These are phyloP conservation scores for Lanmaoa rubissima DNA, from an alignment of 768 basidiomycete genomes.

Conservation along the genomic window DNA sequence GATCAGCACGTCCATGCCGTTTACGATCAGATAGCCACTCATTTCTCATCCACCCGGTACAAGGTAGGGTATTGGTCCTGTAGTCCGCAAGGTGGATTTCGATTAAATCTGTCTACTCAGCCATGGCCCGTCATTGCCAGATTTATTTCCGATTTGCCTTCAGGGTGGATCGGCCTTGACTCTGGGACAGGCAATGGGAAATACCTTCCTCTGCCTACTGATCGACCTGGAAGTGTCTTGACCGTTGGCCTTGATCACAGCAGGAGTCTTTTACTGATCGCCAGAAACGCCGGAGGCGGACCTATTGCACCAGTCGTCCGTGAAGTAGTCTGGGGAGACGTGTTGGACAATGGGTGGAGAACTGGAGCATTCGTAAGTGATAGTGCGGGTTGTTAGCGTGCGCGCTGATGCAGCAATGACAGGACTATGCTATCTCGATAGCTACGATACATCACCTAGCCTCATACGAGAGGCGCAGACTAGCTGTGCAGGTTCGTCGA, in stretches of 20 bases:
- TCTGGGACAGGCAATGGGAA: constrained; percentile 98
- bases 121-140: constrained; percentile 86
- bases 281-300: constrained; percentile 56
- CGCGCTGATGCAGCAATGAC: constrained; percentile 3
- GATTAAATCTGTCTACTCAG: constrained; percentile 36
- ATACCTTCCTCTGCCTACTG: constrained; percentile 77
- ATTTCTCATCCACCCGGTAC: constrained; percentile 89
- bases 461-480: constrained; percentile 66
- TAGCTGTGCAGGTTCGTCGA: constrained; percentile 65
- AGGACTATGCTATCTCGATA: constrained; percentile 97
- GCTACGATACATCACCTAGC: constrained; percentile 97
- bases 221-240: constrained; percentile 58
- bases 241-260: constrained; percentile 88
- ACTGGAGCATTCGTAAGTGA: constrained; percentile 72
- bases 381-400: not conserved
- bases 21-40: constrained; percentile 81
- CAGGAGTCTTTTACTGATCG: constrained; percentile 72
- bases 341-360: constrained; percentile 73
- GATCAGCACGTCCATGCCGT: constrained; percentile 74
- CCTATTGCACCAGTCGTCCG: constrained; percentile 33
- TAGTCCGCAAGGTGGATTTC: not conserved
- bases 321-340: constrained; percentile 82
- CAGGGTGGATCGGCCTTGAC: constrained; percentile 87
- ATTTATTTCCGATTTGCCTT: constrained; percentile 69
- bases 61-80: constrained; percentile 47